Conservation (phyloP, 257 asterid species). For the Anisodus tanguticus region DNA sequence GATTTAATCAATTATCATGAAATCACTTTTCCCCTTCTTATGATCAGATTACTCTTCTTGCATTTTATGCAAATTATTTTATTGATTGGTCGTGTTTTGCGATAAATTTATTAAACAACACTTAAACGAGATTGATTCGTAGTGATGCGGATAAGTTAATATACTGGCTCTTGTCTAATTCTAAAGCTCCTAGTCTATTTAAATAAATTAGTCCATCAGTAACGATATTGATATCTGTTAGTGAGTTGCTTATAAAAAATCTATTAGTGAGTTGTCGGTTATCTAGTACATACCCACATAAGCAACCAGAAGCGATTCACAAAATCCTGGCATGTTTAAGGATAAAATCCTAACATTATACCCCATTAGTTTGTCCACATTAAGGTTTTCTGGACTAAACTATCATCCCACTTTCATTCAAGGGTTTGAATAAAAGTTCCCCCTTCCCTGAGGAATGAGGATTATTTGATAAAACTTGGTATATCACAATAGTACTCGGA, state of each 20-base stretch:
- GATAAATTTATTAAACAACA: neutral
- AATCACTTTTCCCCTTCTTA: neutral
- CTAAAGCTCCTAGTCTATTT: constrained; percentile 4
- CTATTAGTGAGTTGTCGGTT: neutral
- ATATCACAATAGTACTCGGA: neutral
- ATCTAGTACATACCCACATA: neutral
- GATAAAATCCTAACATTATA: neutral
- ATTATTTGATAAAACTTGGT: neutral
- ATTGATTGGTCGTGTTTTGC: neutral
- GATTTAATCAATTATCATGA: neutral
- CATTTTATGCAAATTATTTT: neutral
- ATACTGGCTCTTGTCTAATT: neutral
- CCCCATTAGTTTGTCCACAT: neutral
- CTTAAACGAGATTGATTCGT: neutral
- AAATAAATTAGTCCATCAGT: neutral
- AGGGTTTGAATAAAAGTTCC: neutral
- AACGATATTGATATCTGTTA: neutral
- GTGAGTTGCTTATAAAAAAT: neutral
- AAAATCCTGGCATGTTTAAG: neutral
- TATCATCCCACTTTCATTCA: neutral
- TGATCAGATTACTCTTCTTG: neutral
- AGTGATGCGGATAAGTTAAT: neutral
- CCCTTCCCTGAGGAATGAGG: neutral
- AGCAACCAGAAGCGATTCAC: neutral
- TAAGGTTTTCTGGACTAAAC: neutral